Evolutionary conservation across 805 yeast species (phyloP).

Genomic region (Kodamaea lidongshanica): DNA sequence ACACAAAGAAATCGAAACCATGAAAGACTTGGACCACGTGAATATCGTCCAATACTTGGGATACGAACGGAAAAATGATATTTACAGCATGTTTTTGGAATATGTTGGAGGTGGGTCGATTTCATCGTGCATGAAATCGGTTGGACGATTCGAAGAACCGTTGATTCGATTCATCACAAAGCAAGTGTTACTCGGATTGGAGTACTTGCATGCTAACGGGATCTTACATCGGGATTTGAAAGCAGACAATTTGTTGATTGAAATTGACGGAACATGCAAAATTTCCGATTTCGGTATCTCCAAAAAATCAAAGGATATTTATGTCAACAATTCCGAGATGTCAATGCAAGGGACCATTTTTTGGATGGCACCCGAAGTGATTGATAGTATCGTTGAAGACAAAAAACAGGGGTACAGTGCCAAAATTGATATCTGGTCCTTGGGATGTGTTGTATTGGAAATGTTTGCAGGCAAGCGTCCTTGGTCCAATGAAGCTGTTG

Average conservation of each 20-base stretch:
- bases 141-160: slow-evolving; percentile 79
- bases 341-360: slow-evolving; percentile 98
- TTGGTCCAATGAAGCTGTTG: slow-evolving; percentile 93
- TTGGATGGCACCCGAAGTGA: slow-evolving; percentile 99
- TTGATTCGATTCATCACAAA: slow-evolving; percentile 65
- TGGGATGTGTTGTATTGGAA: slow-evolving; percentile 94
- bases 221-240: slow-evolving; percentile 91
- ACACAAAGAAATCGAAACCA: slow-evolving; percentile 83
- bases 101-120: slow-evolving; percentile 98
- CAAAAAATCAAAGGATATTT: slow-evolving; percentile 67
- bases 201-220: slow-evolving; percentile 83
- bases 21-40: slow-evolving; percentile 88
- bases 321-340: slow-evolving; percentile 89
- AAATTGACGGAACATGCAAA: slow-evolving; percentile 88
- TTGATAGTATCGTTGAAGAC: slow-evolving; percentile 69
- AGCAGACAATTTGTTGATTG: slow-evolving; percentile 85
- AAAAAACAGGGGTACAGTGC: slow-evolving; percentile 92
- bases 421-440: slow-evolving; percentile 95
- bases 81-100: slow-evolving; percentile 83
- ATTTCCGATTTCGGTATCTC: slow-evolving; percentile 97
- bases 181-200: slow-evolving; percentile 77
- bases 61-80: slow-evolving; percentile 68
- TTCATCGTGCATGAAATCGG: slow-evolving; percentile 72
- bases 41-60: slow-evolving; percentile 96
- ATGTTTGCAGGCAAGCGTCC: slow-evolving; percentile 98